These are phyloP conservation scores for Lepiota venenata DNA, from an alignment of 768 basidiomycete genomes.

Conservation along the genomic window DNA sequence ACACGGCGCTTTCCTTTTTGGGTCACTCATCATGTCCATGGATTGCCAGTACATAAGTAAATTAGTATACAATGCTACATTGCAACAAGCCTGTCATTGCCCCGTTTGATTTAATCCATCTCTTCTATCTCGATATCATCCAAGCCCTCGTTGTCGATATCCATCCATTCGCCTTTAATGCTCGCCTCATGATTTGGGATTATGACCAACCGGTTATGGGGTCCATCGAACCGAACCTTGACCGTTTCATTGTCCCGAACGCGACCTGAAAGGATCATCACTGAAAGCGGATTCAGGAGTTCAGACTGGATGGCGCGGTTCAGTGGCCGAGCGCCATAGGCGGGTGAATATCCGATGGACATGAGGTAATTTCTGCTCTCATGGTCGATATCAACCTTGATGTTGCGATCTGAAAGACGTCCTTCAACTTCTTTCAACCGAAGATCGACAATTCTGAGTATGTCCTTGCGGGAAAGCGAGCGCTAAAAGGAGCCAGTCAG, in stretches of 20 bases:
- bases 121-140: constrained; percentile 64
- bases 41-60: no score
- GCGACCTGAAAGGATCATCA: constrained; percentile 79
- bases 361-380: constrained; percentile 73
- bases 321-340: constrained; percentile 90
- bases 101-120: constrained; percentile 39
- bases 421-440: constrained; percentile 84
- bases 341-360: constrained; percentile 73
- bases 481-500: constrained; percentile 49
- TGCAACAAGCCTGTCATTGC: constrained; percentile 6
- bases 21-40: no score
- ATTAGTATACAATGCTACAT: constrained; percentile 20
- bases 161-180: constrained; percentile 49
- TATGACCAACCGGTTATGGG: constrained; percentile 73
- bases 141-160: constrained; percentile 50
- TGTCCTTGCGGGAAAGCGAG: constrained; percentile 68
- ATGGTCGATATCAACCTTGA: constrained; percentile 74
- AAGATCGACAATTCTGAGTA: constrained; percentile 85
- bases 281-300: constrained; percentile 86
- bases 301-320: constrained; percentile 91
- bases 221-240: constrained; percentile 73
- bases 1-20: constrained; percentile 11
- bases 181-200: constrained; percentile 80
- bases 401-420: constrained; percentile 76
- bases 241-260: constrained; percentile 81